phyloP scores from a whole-genome alignment of 192 early-diverging fungal species.

The Entophlyctis luteolus region DNA sequence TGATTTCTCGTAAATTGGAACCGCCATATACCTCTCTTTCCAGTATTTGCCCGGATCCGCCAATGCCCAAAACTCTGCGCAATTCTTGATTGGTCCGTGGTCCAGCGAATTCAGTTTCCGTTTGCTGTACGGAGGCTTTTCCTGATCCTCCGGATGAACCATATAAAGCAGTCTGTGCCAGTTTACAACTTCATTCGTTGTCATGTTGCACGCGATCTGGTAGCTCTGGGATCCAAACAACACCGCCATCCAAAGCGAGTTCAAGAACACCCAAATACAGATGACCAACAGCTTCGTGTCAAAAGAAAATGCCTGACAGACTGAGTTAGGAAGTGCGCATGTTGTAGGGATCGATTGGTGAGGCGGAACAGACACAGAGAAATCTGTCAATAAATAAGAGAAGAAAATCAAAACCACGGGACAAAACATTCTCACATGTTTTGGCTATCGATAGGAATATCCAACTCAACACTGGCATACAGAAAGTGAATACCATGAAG shows the following conservation, averaged over 20 bases:
- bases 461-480: slow-evolving; percentile 60
- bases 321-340: slow-evolving; percentile 29
- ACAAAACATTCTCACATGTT: slow-evolving; percentile 66
- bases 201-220: slow-evolving; percentile 73
- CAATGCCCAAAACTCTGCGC: slow-evolving; percentile 73
- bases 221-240: slow-evolving; percentile 70
- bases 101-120: slow-evolving; percentile 69
- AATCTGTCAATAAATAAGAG: slow-evolving; percentile 8
- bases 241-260: slow-evolving; percentile 79
- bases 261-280: slow-evolving; percentile 69
- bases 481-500: slow-evolving; percentile 76
- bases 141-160: slow-evolving; percentile 46
- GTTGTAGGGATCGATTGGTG: slow-evolving; percentile 17
- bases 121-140: slow-evolving; percentile 36
- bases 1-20: too few relatives aligned
- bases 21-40: too few relatives aligned
- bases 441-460: slow-evolving; percentile 59
- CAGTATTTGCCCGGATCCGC: too few relatives aligned
- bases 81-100: slow-evolving; percentile 75
- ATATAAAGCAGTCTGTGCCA: slow-evolving; percentile 65
- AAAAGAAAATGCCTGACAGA: slow-evolving; percentile 72
- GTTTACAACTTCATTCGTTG: slow-evolving; percentile 89
- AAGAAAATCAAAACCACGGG: not conserved
- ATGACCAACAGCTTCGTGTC: slow-evolving; percentile 70
- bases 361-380: slow-evolving; percentile 1